Evolutionary conservation across 2,329 filamentous ascomycete genomes (phyloP).

Genomic region (Neofusicoccum sp.): DNA sequence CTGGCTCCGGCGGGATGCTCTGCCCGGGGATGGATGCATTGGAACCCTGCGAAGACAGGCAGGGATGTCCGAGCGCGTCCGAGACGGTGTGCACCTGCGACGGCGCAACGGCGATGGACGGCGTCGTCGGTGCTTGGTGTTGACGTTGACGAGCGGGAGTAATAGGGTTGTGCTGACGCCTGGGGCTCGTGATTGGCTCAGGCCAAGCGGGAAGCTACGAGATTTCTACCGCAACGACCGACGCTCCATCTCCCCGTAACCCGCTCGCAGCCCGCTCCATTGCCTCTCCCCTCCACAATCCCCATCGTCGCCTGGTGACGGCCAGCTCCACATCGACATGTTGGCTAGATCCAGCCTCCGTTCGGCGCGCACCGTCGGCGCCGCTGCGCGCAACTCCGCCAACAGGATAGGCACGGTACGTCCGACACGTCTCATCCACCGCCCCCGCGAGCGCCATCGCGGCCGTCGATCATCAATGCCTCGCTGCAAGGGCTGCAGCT

Average conservation of each 20-base stretch:
- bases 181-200: slow-evolving; percentile 8
- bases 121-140: neutral
- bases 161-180: neutral
- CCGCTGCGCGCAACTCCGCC: slow-evolving; percentile 69
- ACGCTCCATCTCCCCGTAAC: slow-evolving; percentile 20
- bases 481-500: slow-evolving; percentile 28
- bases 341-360: slow-evolving; percentile 91
- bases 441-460: slow-evolving; percentile 29
- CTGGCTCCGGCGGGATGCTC: neutral
- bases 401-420: slow-evolving; percentile 52
- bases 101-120: neutral
- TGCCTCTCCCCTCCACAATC: slow-evolving; percentile 39
- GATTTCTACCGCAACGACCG: slow-evolving; percentile 16
- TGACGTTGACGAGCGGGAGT: neutral
- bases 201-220: slow-evolving; percentile 19
- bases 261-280: slow-evolving; percentile 22
- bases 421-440: slow-evolving; percentile 32
- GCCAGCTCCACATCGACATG: slow-evolving; percentile 65
- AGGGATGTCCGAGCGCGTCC: neutral
- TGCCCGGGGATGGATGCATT: neutral
- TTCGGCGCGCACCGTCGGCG: slow-evolving; percentile 82
- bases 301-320: slow-evolving; percentile 35
- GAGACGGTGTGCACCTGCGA: neutral
- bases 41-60: neutral
- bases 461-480: slow-evolving; percentile 21